Evolutionary conservation across 805 yeast genomes (phyloP), one percentile per base, ranked within the genome.

Genomic region (Zygosaccharomyces siamensis): DNA sequence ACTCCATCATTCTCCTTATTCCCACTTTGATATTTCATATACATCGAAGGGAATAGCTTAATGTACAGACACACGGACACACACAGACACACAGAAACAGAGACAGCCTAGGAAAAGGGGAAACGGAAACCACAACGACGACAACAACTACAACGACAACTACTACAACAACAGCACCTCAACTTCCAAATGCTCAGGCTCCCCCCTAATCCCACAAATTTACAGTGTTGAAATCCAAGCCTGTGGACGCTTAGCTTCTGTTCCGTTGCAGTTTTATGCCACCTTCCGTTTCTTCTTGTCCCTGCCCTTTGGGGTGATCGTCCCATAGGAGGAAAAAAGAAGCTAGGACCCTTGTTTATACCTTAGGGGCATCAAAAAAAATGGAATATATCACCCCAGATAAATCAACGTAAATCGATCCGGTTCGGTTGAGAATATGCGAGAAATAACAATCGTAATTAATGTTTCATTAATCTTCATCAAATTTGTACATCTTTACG

Each of bases 401-500:
- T n/a, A 7, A 7, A 1, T 7, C 37, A 14, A 1, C 5, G 12
- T 14, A 10, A 14, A n/a, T 16, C 21, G 11, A 14, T 33, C 7
- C 18, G 10, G 18, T 3, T 33, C 37, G 5, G 8, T 14, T 14
- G 20, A 31, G 33, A 31, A 31, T 26, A 26, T 10, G 10, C 11
- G 28, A 26, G 28, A 3, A 3, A 7, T 26, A 26, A 26, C 28
- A 26, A 26, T 26, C 7, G 28, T 26, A 26, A 26, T 3, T 7
- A 10, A 10, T 10, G 10, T 26, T 26, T 26, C 28, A 33, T 18
- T 33, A 33, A 8, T 33, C 37, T 21, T 41, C 44, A 24, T 41
- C 96, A 69, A 89, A 89, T 49, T 85, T 80, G 65, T 83, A 84
- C 81, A 90, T 79, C 56, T 85, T 80, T n/a, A 89, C 95, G 44